Evolutionary conservation across 768 basidiomycete genomes (phyloP), one percentile per base, ranked within the genome.

Genomic region (Tricholomella constricta): DNA sequence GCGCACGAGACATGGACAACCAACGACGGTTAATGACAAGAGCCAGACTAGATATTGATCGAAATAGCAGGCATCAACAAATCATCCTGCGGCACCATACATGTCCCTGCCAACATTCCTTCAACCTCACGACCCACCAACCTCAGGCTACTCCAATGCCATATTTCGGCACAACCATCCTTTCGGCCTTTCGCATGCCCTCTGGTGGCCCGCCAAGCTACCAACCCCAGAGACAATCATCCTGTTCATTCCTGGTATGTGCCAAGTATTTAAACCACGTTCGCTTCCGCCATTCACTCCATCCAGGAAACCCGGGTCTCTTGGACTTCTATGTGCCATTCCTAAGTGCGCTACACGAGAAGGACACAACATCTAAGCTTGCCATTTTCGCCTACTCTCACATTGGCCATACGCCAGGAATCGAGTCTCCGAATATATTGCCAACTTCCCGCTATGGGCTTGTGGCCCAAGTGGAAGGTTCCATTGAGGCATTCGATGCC

Each of bases 321-420:
- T 55, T 85, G 27, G 75, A 78, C 40, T 89, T 91, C 68, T 92
- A 91, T 58, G 71, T 71, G 1, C 78, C 80, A 2, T 92, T 89
- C 63, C 75, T 92, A 12, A 69, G 74, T 19, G 73, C 73, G 4
- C 66, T 91, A 1, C 72, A 83, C 46, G 57, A 64, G 26, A 66
- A 64, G 20, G 64, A 72, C 34, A 67, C 56, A 12, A 66, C 69
- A 5, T 63, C 58, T 6, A 65, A 67, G 26, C 62, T 85, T 29
- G 78, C 83, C 17, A 79, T 90, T 38, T 68, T 87, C 17, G 79
- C 78, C 7, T 81, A 84, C 65, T 81, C 81, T 11, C 83, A 89
- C 65, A 68, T 91, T 17, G 83, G 83, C 25, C 89, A 87, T 63
- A 80, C 81, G 11, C 82, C 80, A 37, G 65, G 66, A 22, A 58